Percentiles rank a stretch among this genome's conserved stretches.
Evolutionary conservation across 495 filamentous ascomycete species (phyloP).

Genomic region (Aspergillus carlsbadensis): DNA sequence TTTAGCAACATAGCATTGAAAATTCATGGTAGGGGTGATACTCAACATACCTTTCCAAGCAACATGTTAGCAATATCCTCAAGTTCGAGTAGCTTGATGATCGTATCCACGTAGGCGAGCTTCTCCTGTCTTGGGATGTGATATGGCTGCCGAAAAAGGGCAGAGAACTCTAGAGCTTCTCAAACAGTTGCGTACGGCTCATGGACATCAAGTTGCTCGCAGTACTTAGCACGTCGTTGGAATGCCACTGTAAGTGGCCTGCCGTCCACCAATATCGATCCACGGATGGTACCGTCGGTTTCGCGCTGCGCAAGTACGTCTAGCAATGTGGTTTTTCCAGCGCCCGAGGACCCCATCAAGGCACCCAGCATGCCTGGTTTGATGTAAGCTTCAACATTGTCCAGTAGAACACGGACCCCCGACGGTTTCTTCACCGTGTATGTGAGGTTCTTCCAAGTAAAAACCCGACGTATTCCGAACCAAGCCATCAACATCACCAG

Average conservation of each 20-base stretch:
- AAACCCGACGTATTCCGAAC: conserved; percentile 51
- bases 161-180: conserved; percentile 59
- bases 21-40: no score
- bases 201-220: conserved; percentile 60
- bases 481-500: no score
- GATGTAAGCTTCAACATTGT: conserved; percentile 85
- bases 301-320: conserved; percentile 62
- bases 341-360: conserved; percentile 63
- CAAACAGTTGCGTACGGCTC: conserved; percentile 57
- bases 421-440: conserved; percentile 50
- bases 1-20: conserved; percentile 51
- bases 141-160: conserved; percentile 54
- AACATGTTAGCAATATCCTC: conserved; percentile 52
- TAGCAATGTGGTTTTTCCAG: conserved; percentile 62
- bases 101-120: conserved; percentile 55
- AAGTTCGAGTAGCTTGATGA: conserved; percentile 59
- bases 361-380: conserved; percentile 79
- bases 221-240: conserved; percentile 64
- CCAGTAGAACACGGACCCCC: conserved; percentile 53
- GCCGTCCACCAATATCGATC: conserved; percentile 86
- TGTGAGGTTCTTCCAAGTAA: conserved; percentile 61
- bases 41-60: conserved; percentile 48
- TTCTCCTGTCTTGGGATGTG: conserved; percentile 53
- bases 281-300: conserved; percentile 80
- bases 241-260: conserved; percentile 73